Conservation (phyloP, 2,329 filamentous ascomycete species). For the Colletotrichum sp. region DNA sequence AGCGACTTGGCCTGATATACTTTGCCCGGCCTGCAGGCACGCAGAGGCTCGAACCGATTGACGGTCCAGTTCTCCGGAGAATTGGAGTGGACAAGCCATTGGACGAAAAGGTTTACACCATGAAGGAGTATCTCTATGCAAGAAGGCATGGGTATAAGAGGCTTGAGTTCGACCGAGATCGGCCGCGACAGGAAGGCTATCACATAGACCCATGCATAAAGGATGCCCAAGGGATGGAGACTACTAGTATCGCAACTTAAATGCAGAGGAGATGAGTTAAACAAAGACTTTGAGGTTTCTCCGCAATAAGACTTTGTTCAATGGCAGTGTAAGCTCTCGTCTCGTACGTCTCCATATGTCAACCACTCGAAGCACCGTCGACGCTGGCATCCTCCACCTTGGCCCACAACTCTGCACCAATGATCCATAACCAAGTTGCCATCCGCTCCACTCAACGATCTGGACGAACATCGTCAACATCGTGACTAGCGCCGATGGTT, state of each 20-base stretch:
- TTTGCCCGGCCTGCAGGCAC: constrained; percentile 35
- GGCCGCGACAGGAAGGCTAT: background rate
- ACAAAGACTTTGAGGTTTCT: background rate
- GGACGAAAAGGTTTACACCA: background rate
- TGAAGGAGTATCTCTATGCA: background rate
- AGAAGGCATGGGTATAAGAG: background rate
- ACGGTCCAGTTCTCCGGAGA: background rate
- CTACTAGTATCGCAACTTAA: background rate
- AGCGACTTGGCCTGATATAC: constrained; percentile 36
- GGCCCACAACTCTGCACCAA: background rate
- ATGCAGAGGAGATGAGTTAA: background rate
- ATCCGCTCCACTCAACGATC: accelerated
- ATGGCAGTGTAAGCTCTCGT: background rate
- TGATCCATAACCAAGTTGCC: too few species aligned
- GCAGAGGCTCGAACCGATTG: background rate
- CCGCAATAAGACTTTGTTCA: background rate
- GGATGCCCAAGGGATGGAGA: background rate
- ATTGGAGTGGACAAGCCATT: background rate
- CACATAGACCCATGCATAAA: background rate
- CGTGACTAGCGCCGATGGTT: constrained; percentile 4
- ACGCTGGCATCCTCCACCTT: background rate
- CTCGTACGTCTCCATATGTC: background rate
- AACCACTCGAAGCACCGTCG: background rate
- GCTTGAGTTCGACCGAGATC: background rate
- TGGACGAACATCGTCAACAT: background rate